Evolutionary conservation across 305 asterid species (phyloP).

Genomic region (Nicotiana rustica): DNA sequence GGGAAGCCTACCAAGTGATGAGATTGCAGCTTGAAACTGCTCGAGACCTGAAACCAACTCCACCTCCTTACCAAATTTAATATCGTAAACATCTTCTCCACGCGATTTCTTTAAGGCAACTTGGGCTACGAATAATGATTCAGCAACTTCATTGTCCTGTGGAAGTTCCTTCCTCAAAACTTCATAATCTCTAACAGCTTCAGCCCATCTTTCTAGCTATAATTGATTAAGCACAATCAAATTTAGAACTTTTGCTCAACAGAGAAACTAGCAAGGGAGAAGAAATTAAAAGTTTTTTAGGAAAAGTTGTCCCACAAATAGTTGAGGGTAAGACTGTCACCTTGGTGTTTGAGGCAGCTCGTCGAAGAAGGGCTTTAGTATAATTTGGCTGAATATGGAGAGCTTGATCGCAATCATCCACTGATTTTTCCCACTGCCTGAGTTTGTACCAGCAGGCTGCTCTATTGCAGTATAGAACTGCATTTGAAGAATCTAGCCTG

Average conservation of each 20-base stretch:
- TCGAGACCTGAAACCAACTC: slow-evolving; percentile 70
- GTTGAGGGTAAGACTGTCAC: slow-evolving; percentile 37
- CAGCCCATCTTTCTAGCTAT: slow-evolving; percentile 87
- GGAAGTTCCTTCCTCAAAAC: slow-evolving; percentile 71
- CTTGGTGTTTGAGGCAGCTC: slow-evolving; percentile 72
- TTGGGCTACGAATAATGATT: slow-evolving; percentile 70
- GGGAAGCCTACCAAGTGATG: slow-evolving; percentile 62
- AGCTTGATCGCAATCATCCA: slow-evolving; percentile 77
- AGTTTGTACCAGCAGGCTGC: slow-evolving; percentile 90
- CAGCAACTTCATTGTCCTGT: slow-evolving; percentile 73
- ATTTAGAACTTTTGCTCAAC: slow-evolving; percentile 21
- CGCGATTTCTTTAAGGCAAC: slow-evolving; percentile 73
- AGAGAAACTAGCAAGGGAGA: not conserved
- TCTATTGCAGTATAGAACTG: slow-evolving; percentile 77
- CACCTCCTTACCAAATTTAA: slow-evolving; percentile 87
- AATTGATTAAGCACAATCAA: slow-evolving; percentile 35
- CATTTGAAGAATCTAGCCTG: slow-evolving; percentile 59
- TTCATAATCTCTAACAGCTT: slow-evolving; percentile 85
- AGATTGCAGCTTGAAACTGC: slow-evolving; percentile 78
- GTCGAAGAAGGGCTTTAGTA: slow-evolving; percentile 71
- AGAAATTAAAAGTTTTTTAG: not conserved
- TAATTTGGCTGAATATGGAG: slow-evolving; percentile 71
- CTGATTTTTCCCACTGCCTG: slow-evolving; percentile 68
- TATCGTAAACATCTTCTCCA: slow-evolving; percentile 74
- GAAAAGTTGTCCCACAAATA: not conserved